phyloP scores from a whole-genome alignment of 768 basidiomycete species.

The Tulasnella sp. region DNA sequence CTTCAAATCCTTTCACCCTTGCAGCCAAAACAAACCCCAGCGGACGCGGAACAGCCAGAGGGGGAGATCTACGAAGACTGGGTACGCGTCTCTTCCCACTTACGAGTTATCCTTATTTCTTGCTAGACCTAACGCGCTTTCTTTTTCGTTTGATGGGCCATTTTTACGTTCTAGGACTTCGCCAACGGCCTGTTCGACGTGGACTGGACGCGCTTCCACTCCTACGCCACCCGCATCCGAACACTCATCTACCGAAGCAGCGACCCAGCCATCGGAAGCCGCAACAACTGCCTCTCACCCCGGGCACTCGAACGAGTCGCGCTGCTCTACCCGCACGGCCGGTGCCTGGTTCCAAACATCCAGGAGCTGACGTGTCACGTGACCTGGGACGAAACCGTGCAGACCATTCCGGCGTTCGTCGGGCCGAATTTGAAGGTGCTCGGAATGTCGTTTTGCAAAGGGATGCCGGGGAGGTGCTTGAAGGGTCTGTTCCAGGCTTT shows the following conservation, averaged over 20 bases:
- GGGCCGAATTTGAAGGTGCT: not conserved
- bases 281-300: no score
- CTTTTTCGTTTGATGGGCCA: not conserved
- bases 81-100: not conserved
- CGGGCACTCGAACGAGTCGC: not conserved
- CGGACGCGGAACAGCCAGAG: no score
- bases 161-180: not conserved
- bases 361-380: not conserved
- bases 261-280: no score
- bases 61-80: not conserved
- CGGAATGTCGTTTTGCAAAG: no score
- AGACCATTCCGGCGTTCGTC: not conserved
- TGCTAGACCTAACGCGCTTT: rapidly evolving
- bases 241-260: no score
- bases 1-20: not conserved
- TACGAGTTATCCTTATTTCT: not conserved
- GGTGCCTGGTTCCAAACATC: not conserved
- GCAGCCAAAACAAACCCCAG: not conserved
- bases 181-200: not conserved
- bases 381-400: not conserved
- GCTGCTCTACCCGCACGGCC: not conserved
- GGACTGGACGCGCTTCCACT: no score
- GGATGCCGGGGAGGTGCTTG: no score
- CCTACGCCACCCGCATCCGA: no score
- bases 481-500: no score